Base-by-base conservation (phyloP, 257 asterid genomes). In the Salvia miltiorrhiza region DNA sequence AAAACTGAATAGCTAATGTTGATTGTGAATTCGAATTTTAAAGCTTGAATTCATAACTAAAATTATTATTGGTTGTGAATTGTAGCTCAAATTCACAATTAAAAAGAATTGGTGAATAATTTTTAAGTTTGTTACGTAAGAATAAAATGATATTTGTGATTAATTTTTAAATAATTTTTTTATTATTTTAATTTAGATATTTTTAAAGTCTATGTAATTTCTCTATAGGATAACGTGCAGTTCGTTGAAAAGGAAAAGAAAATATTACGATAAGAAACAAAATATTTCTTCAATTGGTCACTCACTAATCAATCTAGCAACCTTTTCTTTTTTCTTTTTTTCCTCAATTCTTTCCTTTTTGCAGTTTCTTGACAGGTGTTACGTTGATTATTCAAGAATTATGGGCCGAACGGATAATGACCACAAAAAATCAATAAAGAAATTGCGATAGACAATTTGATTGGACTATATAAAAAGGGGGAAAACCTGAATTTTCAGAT, bases 331-430 rank as follows among this genome's bases (percentile, higher is more conserved):
- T 7, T 2, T 30, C 4, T 3, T 21, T 21, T 14, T 52, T 21
- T 43, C 16, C 16, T n/a, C n/a, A n/a, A n/a, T 9, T 43, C 13
- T 13, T 43, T 1, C 3, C 32, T 19, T 23, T 64, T 30, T 4
- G 26, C 28, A 19, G 33, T 26, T 17, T 21, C 40, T 23, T 56
- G 77, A 52, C 60, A 49, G 57, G 63, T 66, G 56, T 65, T 0
- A 24, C 35, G 48, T 67, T 74, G 37, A 67, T 58, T 33, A 60
- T 55, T 74, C 43, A 47, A 43, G 17, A 33, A 52, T 35, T 47
- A 9, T 16, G 73, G 28, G 43, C n/a, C n/a, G 19, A 33, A 37
- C 10, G 19, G 32, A 66, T 59, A 48, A 66, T 40, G 32, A 39
- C 50, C 40, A n/a, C 44, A 66, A 2, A 57, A 59, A 35, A 16